Base-by-base conservation (phyloP, 768 basidiomycete species). In the Astraeus odoratus region DNA sequence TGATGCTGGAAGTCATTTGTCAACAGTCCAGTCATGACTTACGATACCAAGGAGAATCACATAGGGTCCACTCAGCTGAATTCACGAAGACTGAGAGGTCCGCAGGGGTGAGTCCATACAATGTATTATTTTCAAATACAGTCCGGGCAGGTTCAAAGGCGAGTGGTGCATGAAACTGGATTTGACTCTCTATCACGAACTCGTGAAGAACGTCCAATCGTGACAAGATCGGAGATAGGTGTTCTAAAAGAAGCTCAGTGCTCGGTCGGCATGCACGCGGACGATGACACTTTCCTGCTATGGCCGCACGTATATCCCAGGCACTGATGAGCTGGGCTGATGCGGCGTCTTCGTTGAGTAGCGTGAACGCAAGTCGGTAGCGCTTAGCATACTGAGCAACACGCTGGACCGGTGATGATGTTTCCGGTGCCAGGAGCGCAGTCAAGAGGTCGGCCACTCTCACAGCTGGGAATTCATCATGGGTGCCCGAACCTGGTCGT, bases 41-140 rank as follows among this genome's bases (percentile, higher is more conserved):
- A 51, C 6, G 30, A 37, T 20, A 24, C 26, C 53, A 72, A 55
- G 55, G 30, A 46, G 43, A 53, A 23, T 59, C 54, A 93, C 94
- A 92, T 39, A 99, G 59, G 10, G 85, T 86, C 96, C 96, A 99
- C 58, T 93, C 84, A 4, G 93, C 96, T 5, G 91, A 91, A 57
- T 99, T 99, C 33, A 99, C 74, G 57, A 99, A 99, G 0, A 94
- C 82, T 12, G 86, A 92, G 47, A 96, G 72, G 56, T 95, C 82
- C 52, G 93, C 92, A 41, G 80, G 78, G 1, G 77, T 78, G 30
- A 98, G 63, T 0, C 78, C 77, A 60, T 80, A 80, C 8, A 61
- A 57, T 6, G 59, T 65, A 22, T 67, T 57, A 7, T 70, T 65
- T 13, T 60, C 55, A 29, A 56, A 47, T 40, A 51, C 44, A 3